Conservation (phyloP, 1,284 basidiomycete species). For the Heterobasidion parviporum region DNA sequence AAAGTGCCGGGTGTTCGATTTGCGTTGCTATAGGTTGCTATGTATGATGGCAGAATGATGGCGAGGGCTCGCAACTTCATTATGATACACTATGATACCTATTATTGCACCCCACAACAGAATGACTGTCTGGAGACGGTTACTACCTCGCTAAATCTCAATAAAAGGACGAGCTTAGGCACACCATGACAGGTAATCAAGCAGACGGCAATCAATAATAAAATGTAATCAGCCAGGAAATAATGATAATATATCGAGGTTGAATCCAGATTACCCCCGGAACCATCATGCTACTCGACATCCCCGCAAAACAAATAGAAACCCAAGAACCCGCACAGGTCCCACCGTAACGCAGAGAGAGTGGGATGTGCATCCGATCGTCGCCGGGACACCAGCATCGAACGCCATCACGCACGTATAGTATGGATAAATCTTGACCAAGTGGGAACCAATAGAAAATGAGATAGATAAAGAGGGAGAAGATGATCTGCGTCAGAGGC, state of each 20-base stretch:
- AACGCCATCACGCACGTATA: neutral
- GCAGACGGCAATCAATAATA: neutral
- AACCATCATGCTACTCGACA: neutral
- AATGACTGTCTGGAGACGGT: too few species aligned
- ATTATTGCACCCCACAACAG: too few species aligned
- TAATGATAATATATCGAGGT: neutral
- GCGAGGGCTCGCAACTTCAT: too few species aligned
- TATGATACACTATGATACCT: too few species aligned
- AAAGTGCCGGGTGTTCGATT: too few species aligned
- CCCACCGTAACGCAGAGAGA: neutral
- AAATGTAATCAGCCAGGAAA: neutral
- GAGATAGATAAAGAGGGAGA: neutral
- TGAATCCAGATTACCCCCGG: neutral
- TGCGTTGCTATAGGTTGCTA: too few species aligned
- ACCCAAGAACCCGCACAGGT: neutral
- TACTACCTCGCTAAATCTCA: too few species aligned
- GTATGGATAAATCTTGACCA: neutral
- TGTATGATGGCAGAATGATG: too few species aligned
- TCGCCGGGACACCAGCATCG: constrained; percentile 5
- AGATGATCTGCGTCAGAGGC: neutral
- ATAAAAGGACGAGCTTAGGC: too few species aligned
- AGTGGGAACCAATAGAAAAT: neutral
- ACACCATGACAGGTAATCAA: too few species aligned
- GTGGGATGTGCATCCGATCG: neutral
- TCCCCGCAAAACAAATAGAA: neutral